Conservation (phyloP, 176 grass and related monocot species). For the Aechmea fasciata region DNA sequence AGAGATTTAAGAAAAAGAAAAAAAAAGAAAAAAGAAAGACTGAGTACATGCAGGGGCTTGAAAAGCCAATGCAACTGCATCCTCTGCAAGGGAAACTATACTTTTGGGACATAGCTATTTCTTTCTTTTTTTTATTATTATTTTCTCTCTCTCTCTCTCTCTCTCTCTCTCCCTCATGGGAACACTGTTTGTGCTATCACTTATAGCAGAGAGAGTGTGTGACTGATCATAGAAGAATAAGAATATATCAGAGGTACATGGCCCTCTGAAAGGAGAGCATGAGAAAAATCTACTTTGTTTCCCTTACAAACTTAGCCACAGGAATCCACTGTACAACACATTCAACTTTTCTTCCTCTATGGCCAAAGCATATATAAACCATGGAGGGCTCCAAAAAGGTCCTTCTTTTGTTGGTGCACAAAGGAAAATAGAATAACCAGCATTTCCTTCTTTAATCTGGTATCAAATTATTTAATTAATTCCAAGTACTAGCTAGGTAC, state of each 20-base stretch:
- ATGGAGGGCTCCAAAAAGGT: neutral
- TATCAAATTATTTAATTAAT: neutral
- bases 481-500: neutral
- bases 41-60: slow-evolving; percentile 29
- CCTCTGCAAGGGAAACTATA: slow-evolving; percentile 10
- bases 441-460: neutral
- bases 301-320: neutral
- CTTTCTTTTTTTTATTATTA: neutral
- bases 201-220: neutral
- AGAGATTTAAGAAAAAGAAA: slow-evolving; percentile 14
- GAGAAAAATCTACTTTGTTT: neutral
- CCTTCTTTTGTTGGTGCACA: neutral
- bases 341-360: neutral
- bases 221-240: slow-evolving; percentile 41
- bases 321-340: neutral
- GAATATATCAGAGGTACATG: slow-evolving; percentile 30
- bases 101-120: slow-evolving; percentile 9
- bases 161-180: slow-evolving; percentile 7
- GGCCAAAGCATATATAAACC: neutral
- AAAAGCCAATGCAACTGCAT: slow-evolving; percentile 32
- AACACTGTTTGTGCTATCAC: slow-evolving; percentile 1
- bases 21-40: slow-evolving; percentile 20
- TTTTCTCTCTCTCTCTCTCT: neutral
- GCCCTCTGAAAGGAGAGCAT: neutral
- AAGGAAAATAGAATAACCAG: neutral